Base-by-base conservation (phyloP, 1,139 yeast species). In the Geotrichum restrictum region DNA sequence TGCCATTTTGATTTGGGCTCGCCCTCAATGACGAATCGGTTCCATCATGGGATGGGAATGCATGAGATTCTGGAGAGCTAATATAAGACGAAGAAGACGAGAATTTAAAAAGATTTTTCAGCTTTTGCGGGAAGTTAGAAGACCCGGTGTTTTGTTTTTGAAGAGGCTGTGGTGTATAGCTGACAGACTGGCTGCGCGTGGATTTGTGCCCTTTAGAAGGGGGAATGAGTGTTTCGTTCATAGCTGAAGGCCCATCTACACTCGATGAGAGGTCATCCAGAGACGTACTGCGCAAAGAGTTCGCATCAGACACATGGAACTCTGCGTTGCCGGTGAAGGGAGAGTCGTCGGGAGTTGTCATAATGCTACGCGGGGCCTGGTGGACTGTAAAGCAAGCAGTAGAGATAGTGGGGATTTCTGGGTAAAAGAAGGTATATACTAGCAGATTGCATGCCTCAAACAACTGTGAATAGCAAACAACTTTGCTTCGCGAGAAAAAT, bases 81-180 rank as follows among this genome's bases (percentile, higher is more conserved):
- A 13, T 13, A 5, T 11, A 7, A 3, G 54, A 50, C 7, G 59
- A 57, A 8, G 38, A 51, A 22, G 48, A 49, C 34, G 60, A 57
- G 54, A 67, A 64, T 50, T 61, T 60, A 54, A 67, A 66, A 51
- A 67, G 56, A 52, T 59, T 64, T 49, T 64, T 62, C 45, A 67
- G 58, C 49, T 64, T 61, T 52, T 61, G 67, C 32, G 63, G 66
- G 50, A 65, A 62, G 47, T 59, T 59, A n/a, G 60, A 51, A 19
- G 54, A 36, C 16, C 31, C 22, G 3, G 34, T 43, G 38, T 22
- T 19, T 22, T 43, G 46, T 21, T 43, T 43, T n/a, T 18, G 31
- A 6, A 34, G 38, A 18, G 46, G 36, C 46, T 31, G n/a, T 10
- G 39, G 38, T 16, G n/a, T 14, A 33, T 33, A 14, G 36, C 36